Base-by-base conservation (phyloP, 2,329 filamentous ascomycete species). In the Coniochaeta sp. region DNA sequence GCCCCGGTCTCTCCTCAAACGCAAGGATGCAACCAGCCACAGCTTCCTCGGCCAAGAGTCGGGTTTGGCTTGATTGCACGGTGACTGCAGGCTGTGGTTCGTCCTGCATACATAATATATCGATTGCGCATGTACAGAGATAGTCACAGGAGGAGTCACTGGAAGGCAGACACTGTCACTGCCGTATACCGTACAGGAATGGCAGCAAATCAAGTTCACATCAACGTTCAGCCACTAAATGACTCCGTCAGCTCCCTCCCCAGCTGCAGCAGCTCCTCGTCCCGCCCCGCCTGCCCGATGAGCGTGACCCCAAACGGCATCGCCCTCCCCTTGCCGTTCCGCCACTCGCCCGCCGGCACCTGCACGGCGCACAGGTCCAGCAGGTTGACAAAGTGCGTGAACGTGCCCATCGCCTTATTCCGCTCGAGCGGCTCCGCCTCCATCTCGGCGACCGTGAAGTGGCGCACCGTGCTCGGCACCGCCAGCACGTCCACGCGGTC, bases 241-340 rank as follows among this genome's bases (percentile, higher is more conserved):
- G 26, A 58, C 24, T 16, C 57, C 60, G 54, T 59, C 47, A 60
- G 4, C 30, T 36, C 42, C 32, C 24, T 40, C 28, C 60, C 59
- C 38, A 60, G n/a, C n/a, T 58, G 55, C 19, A 60, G 2, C 44
- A 60, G 2, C 12, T 60, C 55, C 40, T 42, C 55, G 30, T 60
- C 59, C 22, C 55, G 17, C 16, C 59, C 59, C 12, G 59, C 55
- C 40, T 57, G 54, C 22, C 32, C 54, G 28, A 60, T 55, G 7
- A 59, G n/a, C 34, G 58, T 59, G 6, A 59, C 47, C 19, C 58
- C 47, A 30, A 59, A 59, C n/a, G 58, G 58, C 58, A 59, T 59
- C 4, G 19, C 44, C 4, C 5, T 26, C n/a, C 58, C 58, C 30
- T 58, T 54, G 3, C 16, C 32, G 36, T 58, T 59, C 58, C 30